Percentiles rank a stretch among this genome's conserved stretches.
phyloP scores from a whole-genome alignment of 148 eudicot genomes.

The Vaccinium vitisidaea region DNA sequence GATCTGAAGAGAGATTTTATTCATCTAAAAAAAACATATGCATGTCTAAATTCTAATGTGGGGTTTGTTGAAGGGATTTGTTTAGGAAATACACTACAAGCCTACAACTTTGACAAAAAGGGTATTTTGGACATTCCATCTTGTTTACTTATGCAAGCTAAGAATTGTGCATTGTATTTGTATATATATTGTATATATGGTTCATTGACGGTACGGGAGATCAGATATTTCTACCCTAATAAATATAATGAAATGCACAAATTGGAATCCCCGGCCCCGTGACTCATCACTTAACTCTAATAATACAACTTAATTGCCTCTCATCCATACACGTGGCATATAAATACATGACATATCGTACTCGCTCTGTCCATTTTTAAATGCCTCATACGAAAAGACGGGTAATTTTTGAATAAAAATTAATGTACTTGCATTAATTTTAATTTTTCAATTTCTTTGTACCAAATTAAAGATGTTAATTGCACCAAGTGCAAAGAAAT shows the following conservation, averaged over 20 bases:
- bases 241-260: neutral
- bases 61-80: neutral
- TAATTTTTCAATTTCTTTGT: too few relatives aligned
- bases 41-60: neutral
- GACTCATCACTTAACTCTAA: neutral
- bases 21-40: neutral
- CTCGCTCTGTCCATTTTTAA: neutral
- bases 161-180: neutral
- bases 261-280: neutral
- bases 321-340: slow-evolving; percentile 12
- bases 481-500: too few relatives aligned
- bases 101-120: neutral
- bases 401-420: too few relatives aligned
- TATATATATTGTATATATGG: neutral
- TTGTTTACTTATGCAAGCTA: neutral
- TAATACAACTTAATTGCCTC: neutral
- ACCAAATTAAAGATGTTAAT: too few relatives aligned
- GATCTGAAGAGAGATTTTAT: neutral
- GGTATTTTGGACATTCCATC: slow-evolving; percentile 9
- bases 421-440: too few relatives aligned
- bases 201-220: neutral
- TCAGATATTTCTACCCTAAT: slow-evolving; percentile 1
- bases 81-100: neutral
- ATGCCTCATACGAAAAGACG: too few relatives aligned
- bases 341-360: neutral